Conservation (phyloP, 2,329 filamentous ascomycete species). For the Colletotrichum lentis region DNA sequence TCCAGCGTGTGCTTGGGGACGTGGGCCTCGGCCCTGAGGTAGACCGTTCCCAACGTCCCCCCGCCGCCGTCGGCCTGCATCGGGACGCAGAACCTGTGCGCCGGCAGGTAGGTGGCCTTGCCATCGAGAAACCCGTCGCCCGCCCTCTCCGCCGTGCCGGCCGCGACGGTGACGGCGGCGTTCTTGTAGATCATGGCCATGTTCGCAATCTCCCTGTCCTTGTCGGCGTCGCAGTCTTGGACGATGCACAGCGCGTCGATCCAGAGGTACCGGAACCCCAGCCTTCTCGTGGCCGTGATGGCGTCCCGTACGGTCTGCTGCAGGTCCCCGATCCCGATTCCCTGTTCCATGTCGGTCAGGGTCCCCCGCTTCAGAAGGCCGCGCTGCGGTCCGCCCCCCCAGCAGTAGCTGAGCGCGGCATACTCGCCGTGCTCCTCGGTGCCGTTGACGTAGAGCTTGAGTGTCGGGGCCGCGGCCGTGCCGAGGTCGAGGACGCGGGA, state of each 20-base stretch:
- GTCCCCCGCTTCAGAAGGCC: background rate
- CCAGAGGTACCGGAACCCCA: conserved; percentile 39
- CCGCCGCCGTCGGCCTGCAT: background rate
- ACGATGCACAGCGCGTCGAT: conserved; percentile 39
- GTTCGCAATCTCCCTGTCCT: conserved; percentile 24
- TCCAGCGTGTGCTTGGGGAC: conserved; percentile 25
- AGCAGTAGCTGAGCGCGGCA: conserved; percentile 40
- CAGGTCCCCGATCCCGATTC: background rate
- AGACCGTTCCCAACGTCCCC: background rate
- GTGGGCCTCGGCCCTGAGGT: conserved; percentile 8
- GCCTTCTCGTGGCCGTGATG: conserved; percentile 11
- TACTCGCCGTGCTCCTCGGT: conserved; percentile 23
- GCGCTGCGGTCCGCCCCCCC: conserved; percentile 37
- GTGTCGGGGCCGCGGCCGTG: background rate
- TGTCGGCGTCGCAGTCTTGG: conserved; percentile 36
- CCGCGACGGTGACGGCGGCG: conserved; percentile 28
- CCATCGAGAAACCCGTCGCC: conserved; percentile 16
- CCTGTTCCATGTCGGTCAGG: background rate
- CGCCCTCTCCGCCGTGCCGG: background rate
- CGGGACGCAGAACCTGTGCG: background rate
- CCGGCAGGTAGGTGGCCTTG: conserved; percentile 6
- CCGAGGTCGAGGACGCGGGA: conserved; percentile 32
- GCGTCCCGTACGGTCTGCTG: conserved; percentile 35
- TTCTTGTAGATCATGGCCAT: conserved; percentile 36
- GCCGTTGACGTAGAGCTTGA: conserved; percentile 19